Evolutionary conservation across 2,329 filamentous ascomycete species (phyloP).

Genomic region (Pseudophaeomoniella oleicola): DNA sequence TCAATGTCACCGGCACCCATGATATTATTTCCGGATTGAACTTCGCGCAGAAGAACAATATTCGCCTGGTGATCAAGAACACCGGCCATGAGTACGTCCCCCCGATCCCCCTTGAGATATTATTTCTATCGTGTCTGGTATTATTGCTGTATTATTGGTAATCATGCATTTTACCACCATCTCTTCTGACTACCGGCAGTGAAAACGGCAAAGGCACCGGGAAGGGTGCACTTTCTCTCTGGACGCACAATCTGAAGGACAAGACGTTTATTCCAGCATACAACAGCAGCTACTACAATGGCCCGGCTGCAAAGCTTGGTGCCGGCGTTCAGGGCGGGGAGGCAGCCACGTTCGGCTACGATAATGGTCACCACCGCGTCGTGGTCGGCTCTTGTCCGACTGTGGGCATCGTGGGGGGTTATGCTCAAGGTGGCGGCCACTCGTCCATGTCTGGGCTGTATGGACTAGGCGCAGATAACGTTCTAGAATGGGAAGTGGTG

Average conservation of each 20-base stretch:
- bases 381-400: constrained; percentile 15
- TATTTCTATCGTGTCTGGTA: too few relatives aligned
- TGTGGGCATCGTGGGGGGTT: constrained; percentile 26
- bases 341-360: constrained; percentile 14
- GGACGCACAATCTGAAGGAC: constrained; percentile 26
- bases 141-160: too few relatives aligned
- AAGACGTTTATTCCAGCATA: constrained; percentile 17
- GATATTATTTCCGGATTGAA: constrained; percentile 21
- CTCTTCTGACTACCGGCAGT: constrained; percentile 4
- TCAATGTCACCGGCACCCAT: constrained; percentile 19
- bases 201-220: constrained; percentile 26
- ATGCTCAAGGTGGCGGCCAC: constrained; percentile 28
- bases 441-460: constrained; percentile 31
- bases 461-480: constrained; percentile 46
- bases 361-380: constrained; percentile 18
- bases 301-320: constrained; percentile 18
- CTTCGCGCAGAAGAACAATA: constrained; percentile 21
- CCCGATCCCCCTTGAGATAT: too few relatives aligned
- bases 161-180: too few relatives aligned
- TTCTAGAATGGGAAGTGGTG: constrained; percentile 42
- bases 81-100: constrained; percentile 39
- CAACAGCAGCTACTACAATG: constrained; percentile 10
- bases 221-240: constrained; percentile 20
- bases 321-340: constrained; percentile 22
- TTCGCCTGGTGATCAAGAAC: constrained; percentile 35